Evolutionary conservation across 1,284 basidiomycete species (phyloP), one percentile per base, ranked within the genome.

Genomic region (Baeospora myosura): DNA sequence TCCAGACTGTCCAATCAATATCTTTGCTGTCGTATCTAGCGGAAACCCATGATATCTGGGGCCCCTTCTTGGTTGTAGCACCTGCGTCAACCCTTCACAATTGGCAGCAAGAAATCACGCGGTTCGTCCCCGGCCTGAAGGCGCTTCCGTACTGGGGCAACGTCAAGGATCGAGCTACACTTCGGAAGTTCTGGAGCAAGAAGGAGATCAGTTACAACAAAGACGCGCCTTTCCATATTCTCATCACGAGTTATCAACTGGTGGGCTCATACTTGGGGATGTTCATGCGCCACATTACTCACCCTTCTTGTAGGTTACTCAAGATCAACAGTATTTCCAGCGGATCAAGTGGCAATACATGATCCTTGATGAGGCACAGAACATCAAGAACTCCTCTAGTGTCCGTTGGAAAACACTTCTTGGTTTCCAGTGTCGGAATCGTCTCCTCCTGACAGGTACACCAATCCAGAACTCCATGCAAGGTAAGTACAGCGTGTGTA

Each of bases 381-480:
- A 98, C 45, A 98, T 99, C 76, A 99, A 99, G 72, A 96, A 94
- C 54, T 93, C 95, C 8, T 82, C 86, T n/a, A 94, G 89, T 63
- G 89, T 89, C 20, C 79, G 96, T 37, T 99, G 96, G 96, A 98
- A 98, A 68, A 96, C 95, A 6, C 70, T 98, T 14, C 77, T 98
- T 26, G 88, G 91, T 14, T 92, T 98, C 65, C 90, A 95, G 47
- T 98, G 96, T 59, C 81, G 96, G 48, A 99, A 99, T 67, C 78
- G 96, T 36, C 71, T 99, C 8, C 72, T 99, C 18, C 72, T 99
- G 26, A 99, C 96, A 0, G 96, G 96, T 49, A 99, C 96, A 25
- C 96, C 96, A 0, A 97, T 99, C 49, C 96, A 99, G 62, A 99
- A 99, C 64, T 96, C 92, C 32, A 98, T 99, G 96, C 95, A 98